Percentiles rank a stretch among this genome's conserved stretches.
Conservation (phyloP, 148 eudicot genomes). For the Heliamphora exappendiculata region DNA sequence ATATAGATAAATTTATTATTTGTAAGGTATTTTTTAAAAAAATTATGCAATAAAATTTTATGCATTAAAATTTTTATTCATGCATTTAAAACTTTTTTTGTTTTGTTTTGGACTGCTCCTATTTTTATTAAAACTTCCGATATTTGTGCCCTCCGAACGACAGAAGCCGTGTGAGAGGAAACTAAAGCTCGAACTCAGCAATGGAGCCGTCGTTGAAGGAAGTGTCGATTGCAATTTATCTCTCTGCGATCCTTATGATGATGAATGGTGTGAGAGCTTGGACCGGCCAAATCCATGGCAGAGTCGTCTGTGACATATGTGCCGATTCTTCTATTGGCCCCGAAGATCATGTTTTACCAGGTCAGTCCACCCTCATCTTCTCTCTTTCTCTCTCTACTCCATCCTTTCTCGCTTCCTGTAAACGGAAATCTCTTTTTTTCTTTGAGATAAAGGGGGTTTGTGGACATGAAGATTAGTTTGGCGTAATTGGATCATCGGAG, state of each 20-base stretch:
- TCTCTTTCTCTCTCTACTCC: not conserved
- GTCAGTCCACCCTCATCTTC: conserved; percentile 12
- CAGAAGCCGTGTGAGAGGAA: too few relatives aligned
- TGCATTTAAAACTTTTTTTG: too few relatives aligned
- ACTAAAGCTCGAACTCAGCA: not conserved
- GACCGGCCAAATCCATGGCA: conserved; percentile 89
- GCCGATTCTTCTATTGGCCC: conserved; percentile 91
- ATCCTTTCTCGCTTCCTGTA: not conserved
- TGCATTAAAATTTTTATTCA: too few relatives aligned
- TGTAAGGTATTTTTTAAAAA: too few relatives aligned
- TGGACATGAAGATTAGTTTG: not conserved
- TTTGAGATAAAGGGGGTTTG: too few relatives aligned
- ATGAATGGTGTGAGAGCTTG: conserved; percentile 34
- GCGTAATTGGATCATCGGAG: too few relatives aligned
- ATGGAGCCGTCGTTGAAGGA: conserved; percentile 15
- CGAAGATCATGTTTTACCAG: conserved; percentile 81
- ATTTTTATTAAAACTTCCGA: too few relatives aligned
- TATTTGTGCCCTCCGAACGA: too few relatives aligned
- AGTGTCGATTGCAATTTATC: not conserved
- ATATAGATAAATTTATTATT: too few relatives aligned
- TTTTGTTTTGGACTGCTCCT: too few relatives aligned
- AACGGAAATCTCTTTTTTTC: not conserved
- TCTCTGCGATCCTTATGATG: conserved; percentile 9
- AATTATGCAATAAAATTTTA: too few relatives aligned
- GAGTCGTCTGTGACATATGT: conserved; percentile 94